These are phyloP conservation scores for Saccharomyces hybrid DNA, from an alignment of 1,139 yeast genomes.

Conservation along the genomic window DNA sequence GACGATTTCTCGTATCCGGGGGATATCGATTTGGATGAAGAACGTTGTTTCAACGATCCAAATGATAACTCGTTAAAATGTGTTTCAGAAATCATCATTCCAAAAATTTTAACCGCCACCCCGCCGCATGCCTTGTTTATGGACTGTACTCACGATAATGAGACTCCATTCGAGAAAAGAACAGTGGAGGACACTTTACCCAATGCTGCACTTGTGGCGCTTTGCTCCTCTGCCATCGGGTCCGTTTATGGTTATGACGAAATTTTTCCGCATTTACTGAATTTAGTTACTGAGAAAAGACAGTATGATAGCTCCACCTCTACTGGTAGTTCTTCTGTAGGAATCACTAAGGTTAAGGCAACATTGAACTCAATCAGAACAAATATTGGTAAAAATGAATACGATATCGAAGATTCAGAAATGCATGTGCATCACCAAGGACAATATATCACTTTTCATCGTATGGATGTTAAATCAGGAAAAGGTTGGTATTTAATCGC, in stretches of 20 bases:
- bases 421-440: conserved; percentile 93
- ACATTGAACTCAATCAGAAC: conserved; percentile 52
- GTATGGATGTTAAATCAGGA: conserved; percentile 77
- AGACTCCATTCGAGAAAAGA: conserved; percentile 79
- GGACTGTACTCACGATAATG: conserved; percentile 98
- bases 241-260: conserved; percentile 94
- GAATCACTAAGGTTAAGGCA: conserved; percentile 59
- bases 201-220: conserved; percentile 87
- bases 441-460: conserved; percentile 83
- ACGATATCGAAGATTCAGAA: conserved; percentile 66
- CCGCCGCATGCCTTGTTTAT: conserved; percentile 89
- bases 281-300: conserved; percentile 74
- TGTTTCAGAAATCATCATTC: conserved; percentile 57
- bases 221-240: conserved; percentile 91
- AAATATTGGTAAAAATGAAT: conserved; percentile 59
- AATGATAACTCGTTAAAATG: conserved; percentile 27
- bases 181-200: conserved; percentile 92
- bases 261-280: conserved; percentile 70
- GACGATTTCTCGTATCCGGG: conserved; percentile 67
- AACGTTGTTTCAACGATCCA: conserved; percentile 17
- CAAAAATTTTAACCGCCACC: conserved; percentile 53
- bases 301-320: conserved; percentile 47
- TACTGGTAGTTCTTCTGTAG: conserved; percentile 37
- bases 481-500: conserved; percentile 86
- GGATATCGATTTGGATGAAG: conserved; percentile 34